Evolutionary conservation across 2,329 filamentous ascomycete genomes (phyloP), one percentile per base, ranked within the genome.

Genomic region (Aspergillus intermedius): DNA sequence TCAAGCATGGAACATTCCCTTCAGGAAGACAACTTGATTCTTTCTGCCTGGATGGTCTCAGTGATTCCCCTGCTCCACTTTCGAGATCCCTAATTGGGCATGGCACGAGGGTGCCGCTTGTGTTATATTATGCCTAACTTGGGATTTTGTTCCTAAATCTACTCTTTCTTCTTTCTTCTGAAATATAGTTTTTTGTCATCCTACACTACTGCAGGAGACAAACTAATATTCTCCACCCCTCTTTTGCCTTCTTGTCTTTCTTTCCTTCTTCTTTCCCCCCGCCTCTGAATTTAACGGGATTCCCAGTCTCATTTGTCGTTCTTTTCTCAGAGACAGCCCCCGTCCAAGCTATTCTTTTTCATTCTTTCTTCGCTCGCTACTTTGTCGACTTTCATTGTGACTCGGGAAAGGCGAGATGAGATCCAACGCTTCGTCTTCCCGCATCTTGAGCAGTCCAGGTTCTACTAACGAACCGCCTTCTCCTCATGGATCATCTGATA

Each of bases 401-500:
- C 17, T 19, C 19, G 9, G 10, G 10, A 12, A 22, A 21, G 37
- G 15, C 37, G 50, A 35, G n/a, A 65, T 63, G 63, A 62, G 55
- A 44, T 45, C 56, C 42, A 59, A 56, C 47, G 54, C 55, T 30
- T 60, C 56, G 45, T 59, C 61, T 51, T 59, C 61, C 51, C 60
- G 54, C 45, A 53, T 57, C 48, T 54, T 64, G 44, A 68, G 65
- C 52, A 72, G 69, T 53, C 66, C 68, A 28, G 61, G 57, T 42
- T 70, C 69, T 32, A 67, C 67, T 13, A 77, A 75, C 42, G 74
- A 70, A 17, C 74, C 73, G 28, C 78, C 80, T 45, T 84, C 82
- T 9, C 77, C 75, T 59, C 77, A 80, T 56, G 78, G 77, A 13
- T 87, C 84, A 5, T 83, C 84, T 0, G 81, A 84, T 50, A 85